Base-by-base conservation (phyloP, 78 protist genomes). In the Tieghemostelium lacteum region DNA sequence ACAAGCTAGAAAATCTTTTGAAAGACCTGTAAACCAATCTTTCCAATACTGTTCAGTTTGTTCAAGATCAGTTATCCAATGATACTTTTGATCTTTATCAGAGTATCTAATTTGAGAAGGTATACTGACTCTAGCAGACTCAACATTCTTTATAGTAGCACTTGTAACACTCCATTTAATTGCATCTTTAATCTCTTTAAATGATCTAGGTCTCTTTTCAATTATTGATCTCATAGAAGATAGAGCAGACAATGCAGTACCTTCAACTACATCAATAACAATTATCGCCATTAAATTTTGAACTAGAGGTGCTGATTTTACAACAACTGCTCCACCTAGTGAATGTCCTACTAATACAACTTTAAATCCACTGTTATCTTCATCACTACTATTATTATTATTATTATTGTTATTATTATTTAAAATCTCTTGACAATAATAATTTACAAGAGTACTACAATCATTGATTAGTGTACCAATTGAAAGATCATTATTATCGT, bases 241-340 rank as follows among this genome's bases (percentile, higher is more conserved):
- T 6, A 96, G 89, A 0, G 96, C 65, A 3, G 70, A 80, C 60
- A 95, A 22, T 0, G 97, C 97, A 2, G 95, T 95, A 19, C 97
- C 97, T 71, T 97, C 98, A 14, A 97, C 97, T 8, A 96, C 97
- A 86, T 97, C 98, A 5, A 97, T 10, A 6, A 97, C 96, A 2
- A 87, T 61, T n/a, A 95, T 22, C 5, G 83, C 89, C 1, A 66
- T 52, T 28, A 73, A 29, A 45, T 71, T 73, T 31, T 36, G 19
- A 31, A 50, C 28, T 22, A 61, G 33, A 3, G 37, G 10, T 66
- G 80, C 60, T 2, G 65, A 17, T 39, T 69, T 61, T 10, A 64
- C 87, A 12, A 57, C 95, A 8, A 93, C 77, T 22, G 93, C 93
- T 16, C 93, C 93, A 26, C 95, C 95, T 67, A 93, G 40, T 8